Evolutionary conservation across 805 yeast genomes (phyloP).

Genomic region (Lipomyces kockii): DNA sequence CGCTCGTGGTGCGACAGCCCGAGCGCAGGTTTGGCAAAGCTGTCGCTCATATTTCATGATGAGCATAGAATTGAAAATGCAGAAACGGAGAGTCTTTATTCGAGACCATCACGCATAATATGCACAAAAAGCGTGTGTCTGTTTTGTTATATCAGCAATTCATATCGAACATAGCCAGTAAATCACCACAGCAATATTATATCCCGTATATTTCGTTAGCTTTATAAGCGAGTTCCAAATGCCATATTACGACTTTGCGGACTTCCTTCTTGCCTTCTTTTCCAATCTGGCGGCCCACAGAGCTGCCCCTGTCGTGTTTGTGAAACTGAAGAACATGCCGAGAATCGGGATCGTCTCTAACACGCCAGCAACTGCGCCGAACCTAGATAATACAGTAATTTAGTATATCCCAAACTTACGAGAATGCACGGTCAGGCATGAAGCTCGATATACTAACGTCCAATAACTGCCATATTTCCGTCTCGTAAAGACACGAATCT

Average conservation of each 20-base stretch:
- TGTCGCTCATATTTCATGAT: conserved; percentile 33
- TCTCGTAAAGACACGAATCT: conserved; percentile 40
- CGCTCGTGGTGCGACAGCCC: conserved; percentile 34
- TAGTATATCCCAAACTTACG: background rate
- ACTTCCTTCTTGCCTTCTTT: conserved; percentile 6
- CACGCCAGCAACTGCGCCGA: conserved; percentile 30
- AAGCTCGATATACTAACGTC: conserved; percentile 19
- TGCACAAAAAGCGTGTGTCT: background rate
- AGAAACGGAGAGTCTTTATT: background rate
- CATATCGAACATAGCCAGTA: background rate
- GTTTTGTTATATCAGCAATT: background rate
- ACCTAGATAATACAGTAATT: conserved; percentile 13
- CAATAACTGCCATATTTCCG: conserved; percentile 28
- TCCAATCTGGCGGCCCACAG: conserved; percentile 36
- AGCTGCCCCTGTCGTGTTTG: conserved; percentile 38
- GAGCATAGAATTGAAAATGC: background rate
- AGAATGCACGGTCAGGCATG: background rate
- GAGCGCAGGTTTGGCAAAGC: conserved; percentile 32
- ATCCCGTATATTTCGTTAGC: background rate
- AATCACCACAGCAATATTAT: background rate
- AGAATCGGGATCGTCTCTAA: conserved; percentile 32
- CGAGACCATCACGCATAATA: background rate
- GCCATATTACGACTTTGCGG: background rate
- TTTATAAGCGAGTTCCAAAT: background rate
- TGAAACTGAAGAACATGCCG: conserved; percentile 33